Conservation (phyloP, 31 red algal genomes). For the Odonthalia washingtoniensis region DNA sequence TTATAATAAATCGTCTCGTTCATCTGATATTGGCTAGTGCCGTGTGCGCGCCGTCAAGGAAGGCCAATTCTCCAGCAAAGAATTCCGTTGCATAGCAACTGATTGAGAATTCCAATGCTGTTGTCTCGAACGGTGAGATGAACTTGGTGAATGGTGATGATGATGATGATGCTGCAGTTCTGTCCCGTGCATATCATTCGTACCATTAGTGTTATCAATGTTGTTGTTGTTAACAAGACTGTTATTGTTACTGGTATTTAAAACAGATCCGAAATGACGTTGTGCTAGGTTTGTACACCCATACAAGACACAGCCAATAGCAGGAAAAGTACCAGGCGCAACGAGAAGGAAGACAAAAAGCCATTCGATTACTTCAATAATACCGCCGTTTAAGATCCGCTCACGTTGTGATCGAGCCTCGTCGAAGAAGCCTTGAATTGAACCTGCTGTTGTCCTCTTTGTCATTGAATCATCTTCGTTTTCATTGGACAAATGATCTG, state of each 20-base stretch:
- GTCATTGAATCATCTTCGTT: too few relatives aligned
- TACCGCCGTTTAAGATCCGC: slow-evolving; percentile 58
- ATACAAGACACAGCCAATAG: slow-evolving; percentile 63
- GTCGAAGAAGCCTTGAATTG: slow-evolving; percentile 31
- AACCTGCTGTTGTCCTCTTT: too few relatives aligned
- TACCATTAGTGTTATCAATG: too few relatives aligned
- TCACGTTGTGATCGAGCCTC: slow-evolving; percentile 46
- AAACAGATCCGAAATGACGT: too few relatives aligned
- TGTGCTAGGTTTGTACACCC: slow-evolving; percentile 59
- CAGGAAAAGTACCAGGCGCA: slow-evolving; percentile 81
- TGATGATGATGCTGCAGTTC: too few relatives aligned
- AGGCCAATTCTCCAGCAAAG: neutral
- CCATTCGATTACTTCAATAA: slow-evolving; percentile 69
- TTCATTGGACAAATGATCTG: too few relatives aligned
- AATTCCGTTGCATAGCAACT: neutral
- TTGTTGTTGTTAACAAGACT: too few relatives aligned
- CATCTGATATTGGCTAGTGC: neutral
- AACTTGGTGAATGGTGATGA: too few relatives aligned
- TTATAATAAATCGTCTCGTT: neutral
- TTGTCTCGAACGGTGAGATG: too few relatives aligned
- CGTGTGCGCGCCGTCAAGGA: neutral
- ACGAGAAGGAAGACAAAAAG: slow-evolving; percentile 79
- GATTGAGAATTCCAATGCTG: neutral
- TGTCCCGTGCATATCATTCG: too few relatives aligned
- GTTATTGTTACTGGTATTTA: too few relatives aligned